A percentile compares a stretch with the other conserved stretches of the same genome.
Conservation (phyloP, 129 eudicot species). For the Erigeron canadensis region DNA sequence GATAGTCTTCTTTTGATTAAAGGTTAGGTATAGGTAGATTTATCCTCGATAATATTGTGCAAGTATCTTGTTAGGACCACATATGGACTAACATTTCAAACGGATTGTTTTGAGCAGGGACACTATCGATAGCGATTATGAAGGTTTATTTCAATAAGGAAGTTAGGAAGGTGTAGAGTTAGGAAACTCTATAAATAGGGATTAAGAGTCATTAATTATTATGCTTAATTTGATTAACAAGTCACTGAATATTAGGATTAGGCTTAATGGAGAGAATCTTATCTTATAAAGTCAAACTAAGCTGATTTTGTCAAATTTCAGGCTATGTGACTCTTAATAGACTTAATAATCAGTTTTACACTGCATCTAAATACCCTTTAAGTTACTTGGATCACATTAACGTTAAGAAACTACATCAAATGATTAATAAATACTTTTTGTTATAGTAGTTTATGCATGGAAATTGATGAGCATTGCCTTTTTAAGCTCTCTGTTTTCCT, state of each 20-base stretch:
- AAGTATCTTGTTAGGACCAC: too few relatives aligned
- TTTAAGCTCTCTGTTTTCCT: background rate
- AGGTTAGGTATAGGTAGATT: too few relatives aligned
- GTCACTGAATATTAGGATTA: background rate
- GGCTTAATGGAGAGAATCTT: background rate
- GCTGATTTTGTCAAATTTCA: background rate
- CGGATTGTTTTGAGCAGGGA: background rate
- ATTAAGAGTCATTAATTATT: background rate
- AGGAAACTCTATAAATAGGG: background rate
- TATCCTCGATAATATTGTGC: too few relatives aligned
- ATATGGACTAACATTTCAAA: too few relatives aligned
- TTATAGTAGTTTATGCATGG: background rate
- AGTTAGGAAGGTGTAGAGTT: background rate
- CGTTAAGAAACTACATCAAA: background rate
- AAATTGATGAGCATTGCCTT: background rate
- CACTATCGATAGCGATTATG: background rate
- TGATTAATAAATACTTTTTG: background rate
- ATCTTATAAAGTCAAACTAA: background rate
- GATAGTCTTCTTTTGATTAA: too few relatives aligned
- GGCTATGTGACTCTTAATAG: background rate
- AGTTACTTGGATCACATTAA: background rate
- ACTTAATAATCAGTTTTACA: background rate
- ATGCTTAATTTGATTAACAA: background rate
- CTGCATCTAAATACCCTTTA: background rate
- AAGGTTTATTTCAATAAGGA: too few relatives aligned